Evolutionary conservation across 106 monocot genomes (phyloP), one percentile per base, ranked within the genome.

Genomic region (Hemerocallis citrina): DNA sequence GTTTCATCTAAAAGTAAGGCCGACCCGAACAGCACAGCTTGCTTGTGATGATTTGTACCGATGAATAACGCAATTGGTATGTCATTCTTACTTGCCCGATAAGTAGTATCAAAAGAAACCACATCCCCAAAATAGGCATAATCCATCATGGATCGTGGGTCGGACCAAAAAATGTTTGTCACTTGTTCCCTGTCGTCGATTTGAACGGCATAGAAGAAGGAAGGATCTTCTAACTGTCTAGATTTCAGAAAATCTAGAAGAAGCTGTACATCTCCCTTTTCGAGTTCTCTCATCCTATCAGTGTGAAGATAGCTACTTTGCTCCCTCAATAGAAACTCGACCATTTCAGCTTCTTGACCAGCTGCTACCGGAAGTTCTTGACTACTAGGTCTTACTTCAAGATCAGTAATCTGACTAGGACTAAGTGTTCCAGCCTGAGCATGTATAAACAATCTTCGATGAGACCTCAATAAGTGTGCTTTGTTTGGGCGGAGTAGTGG

Each of bases 71-170:
- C 85, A 31, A 90, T 72, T 44, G 85, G 79, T 12, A 70, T 57
- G 7, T 47, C 75, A 69, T 63, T 68, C 21, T 72, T 70, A 62
- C 54, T 75, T 34, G 52, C 27, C 34, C 38, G 63, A 51, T 79
- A 82, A 14, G 69, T 79, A 30, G 81, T 82, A 52, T 90, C 85
- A 62, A 90, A 79, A 13, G 57, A 70, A 1, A 85, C 55, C 12
- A 82, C 78, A 65, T 90, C 90, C 62, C 82, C 75, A 55, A 85
- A 90, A 42, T 79, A 81, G 3, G 56, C 51, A 50, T 78, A 89
- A 49, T 84, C 75, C 19, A 71, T 27, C 39, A 78, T 65, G 17
- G 76, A 81, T 34, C 71, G 62, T 36, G 74, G 75, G 74, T 89
- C 89, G 23, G 75, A 68, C 85, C 85, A 85, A 44, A 91, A 91